These are phyloP conservation scores for Trichoderma oligosporum DNA, from an alignment of 2,329 filamentous ascomycete genomes.

Conservation along the genomic window DNA sequence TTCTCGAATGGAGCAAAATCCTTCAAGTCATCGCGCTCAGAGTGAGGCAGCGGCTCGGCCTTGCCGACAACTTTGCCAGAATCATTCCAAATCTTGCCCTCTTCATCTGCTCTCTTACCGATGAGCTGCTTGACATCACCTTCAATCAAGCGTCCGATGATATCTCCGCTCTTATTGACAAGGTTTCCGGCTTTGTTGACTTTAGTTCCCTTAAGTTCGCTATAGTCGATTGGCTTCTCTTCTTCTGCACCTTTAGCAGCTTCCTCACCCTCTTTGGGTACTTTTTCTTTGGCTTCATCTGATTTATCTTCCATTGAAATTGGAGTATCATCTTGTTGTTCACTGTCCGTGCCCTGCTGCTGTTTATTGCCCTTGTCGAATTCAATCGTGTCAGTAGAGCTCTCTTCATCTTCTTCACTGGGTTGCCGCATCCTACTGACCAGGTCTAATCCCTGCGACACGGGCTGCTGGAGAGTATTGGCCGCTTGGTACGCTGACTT, in stretches of 20 bases:
- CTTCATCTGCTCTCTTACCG: slow-evolving; percentile 60
- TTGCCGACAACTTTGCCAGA: slow-evolving; percentile 64
- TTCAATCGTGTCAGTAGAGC: slow-evolving; percentile 1
- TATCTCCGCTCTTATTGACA: slow-evolving; percentile 49
- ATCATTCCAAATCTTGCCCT: slow-evolving; percentile 70
- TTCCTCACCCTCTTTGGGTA: not conserved
- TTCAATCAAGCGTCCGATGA: slow-evolving; percentile 60
- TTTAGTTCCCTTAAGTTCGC: slow-evolving; percentile 49
- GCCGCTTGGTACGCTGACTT: slow-evolving; percentile 27
- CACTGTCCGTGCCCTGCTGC: not conserved
- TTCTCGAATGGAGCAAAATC: slow-evolving; percentile 54
- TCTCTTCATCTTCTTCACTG: not conserved
- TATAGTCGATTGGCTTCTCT: slow-evolving; percentile 40
- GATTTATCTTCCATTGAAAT: slow-evolving; percentile 11
- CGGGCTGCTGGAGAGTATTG: slow-evolving; percentile 21
- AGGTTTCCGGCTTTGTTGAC: slow-evolving; percentile 60
- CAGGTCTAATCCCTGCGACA: slow-evolving; percentile 24
- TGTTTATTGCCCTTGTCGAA: not conserved
- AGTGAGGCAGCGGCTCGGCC: slow-evolving; percentile 55
- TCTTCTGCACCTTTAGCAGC: slow-evolving; percentile 21
- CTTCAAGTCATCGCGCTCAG: slow-evolving; percentile 47
- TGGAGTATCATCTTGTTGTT: not conserved
- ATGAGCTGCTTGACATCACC: slow-evolving; percentile 61
- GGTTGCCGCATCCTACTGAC: slow-evolving; percentile 23
- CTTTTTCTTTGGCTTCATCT: not conserved